Base-by-base conservation (phyloP, 2,329 filamentous ascomycete species). In the Phoma sp. region DNA sequence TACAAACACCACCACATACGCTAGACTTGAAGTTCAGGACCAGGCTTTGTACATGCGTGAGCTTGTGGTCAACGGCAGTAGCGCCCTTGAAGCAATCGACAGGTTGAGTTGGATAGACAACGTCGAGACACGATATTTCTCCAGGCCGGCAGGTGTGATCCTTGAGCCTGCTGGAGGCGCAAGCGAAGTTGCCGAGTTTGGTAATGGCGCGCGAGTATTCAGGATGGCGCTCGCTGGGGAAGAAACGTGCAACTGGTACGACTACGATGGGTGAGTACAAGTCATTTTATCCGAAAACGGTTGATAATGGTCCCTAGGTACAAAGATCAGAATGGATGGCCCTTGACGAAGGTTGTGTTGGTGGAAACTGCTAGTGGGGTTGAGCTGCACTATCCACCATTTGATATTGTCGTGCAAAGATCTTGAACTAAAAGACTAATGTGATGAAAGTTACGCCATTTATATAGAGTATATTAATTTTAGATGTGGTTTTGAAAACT, bases 231-330 rank as follows among this genome's bases (percentile, higher is more conserved):
- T 63, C 12, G 64, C 68, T 14, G 68, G 64, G 3, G 42, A 66
- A 29, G 60, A 64, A 7, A 36, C 40, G 7, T 73, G 69, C 38
- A 64, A 73, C 42, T 73, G 67, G 65, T 71, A 66, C 48, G 69
- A 73, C 38, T 72, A 68, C 30, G 69, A 72, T 48, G 69, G 69
- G 59, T 67, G 28, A n/a, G n/a, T n/a, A n/a, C n/a, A n/a, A n/a
- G n/a, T n/a, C n/a, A n/a, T n/a, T n/a, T n/a, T n/a, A n/a, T n/a
- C n/a, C n/a, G n/a, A n/a, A n/a, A n/a, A n/a, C n/a, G n/a, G n/a
- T n/a, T 14, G 29, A 45, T 54, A 12, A 54, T 15, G n/a, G 11
- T 2, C 20, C 9, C 6, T 18, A 66, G 65, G 7, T 71, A 70
- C 42, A 65, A 67, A n/a, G 68, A 72, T 40, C 60, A 57, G 14